A percentile compares a stretch with the other conserved stretches of the same genome.
Evolutionary conservation across 2,329 filamentous ascomycete genomes (phyloP).

Genomic region (Hyphodiscus sp.): DNA sequence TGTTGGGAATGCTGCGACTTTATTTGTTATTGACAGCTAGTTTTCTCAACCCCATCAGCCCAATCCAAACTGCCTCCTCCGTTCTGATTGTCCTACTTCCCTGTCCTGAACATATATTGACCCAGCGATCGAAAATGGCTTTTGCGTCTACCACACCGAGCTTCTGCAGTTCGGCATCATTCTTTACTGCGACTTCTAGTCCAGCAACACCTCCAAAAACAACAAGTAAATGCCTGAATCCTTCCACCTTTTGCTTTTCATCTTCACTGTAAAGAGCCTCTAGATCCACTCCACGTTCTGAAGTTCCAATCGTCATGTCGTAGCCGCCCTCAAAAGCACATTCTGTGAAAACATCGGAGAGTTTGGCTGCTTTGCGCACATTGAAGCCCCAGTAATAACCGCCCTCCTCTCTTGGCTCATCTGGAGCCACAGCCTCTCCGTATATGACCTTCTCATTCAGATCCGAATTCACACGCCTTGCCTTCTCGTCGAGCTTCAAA

Average conservation of each 20-base stretch:
- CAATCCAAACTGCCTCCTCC: constrained; percentile 77
- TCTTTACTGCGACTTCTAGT: constrained; percentile 66
- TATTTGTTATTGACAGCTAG: constrained; percentile 35
- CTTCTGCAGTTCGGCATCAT: constrained; percentile 48
- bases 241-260: constrained; percentile 23
- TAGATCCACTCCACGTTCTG: constrained; percentile 57
- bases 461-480: constrained; percentile 33
- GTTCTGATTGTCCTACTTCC: constrained; percentile 78
- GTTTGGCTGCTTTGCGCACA: constrained; percentile 57
- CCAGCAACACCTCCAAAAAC: constrained; percentile 79
- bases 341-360: constrained; percentile 73
- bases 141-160: constrained; percentile 55
- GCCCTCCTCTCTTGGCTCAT: constrained; percentile 62
- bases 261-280: constrained; percentile 24
- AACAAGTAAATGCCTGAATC: constrained; percentile 66
- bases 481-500: constrained; percentile 50
- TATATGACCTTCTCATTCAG: constrained; percentile 16
- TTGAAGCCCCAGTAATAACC: constrained; percentile 86
- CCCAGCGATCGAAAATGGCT: constrained; percentile 76
- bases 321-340: constrained; percentile 70
- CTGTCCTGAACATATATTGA: constrained; percentile 74
- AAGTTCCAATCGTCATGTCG: constrained; percentile 76
- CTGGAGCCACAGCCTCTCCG: constrained; percentile 60
- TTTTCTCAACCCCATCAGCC: constrained; percentile 59
- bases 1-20: not conserved